A percentile compares a stretch with the other conserved stretches of the same genome.
Evolutionary conservation across 202 grass and related monocot species (phyloP).

Genomic region (Brachypodium distachyon): DNA sequence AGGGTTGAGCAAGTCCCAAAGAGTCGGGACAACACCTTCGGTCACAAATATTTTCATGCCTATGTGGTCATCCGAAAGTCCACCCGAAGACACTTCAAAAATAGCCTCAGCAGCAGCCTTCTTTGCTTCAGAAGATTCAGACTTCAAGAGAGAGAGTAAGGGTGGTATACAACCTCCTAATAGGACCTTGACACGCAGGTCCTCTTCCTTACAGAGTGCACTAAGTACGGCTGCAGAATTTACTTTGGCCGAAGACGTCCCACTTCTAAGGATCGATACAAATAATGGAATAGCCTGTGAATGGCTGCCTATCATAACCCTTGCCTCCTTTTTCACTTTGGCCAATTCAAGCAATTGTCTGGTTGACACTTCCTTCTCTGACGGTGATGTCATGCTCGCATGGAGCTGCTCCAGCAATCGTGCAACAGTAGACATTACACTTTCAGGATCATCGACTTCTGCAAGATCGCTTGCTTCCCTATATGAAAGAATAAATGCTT

Average conservation of each 20-base stretch:
- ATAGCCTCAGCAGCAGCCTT: slow-evolving; percentile 88
- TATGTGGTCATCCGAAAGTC: slow-evolving; percentile 89
- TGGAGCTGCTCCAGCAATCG: slow-evolving; percentile 82
- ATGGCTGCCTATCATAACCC: slow-evolving; percentile 80
- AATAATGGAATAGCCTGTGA: slow-evolving; percentile 89
- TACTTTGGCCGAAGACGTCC: slow-evolving; percentile 67
- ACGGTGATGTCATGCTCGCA: slow-evolving; percentile 54
- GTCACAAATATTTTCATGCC: slow-evolving; percentile 98
- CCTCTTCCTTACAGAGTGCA: slow-evolving; percentile 87
- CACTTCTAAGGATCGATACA: slow-evolving; percentile 81
- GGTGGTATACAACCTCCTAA: slow-evolving; percentile 94
- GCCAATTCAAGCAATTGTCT: slow-evolving; percentile 68
- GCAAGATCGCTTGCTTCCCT: slow-evolving; percentile 64
- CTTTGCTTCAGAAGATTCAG: slow-evolving; percentile 54
- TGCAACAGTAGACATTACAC: slow-evolving; percentile 72
- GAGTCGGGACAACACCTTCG: slow-evolving; percentile 81
- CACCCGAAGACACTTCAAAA: slow-evolving; percentile 80
- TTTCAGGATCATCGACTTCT: slow-evolving; percentile 72
- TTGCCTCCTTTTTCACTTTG: slow-evolving; percentile 57
- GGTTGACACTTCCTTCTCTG: slow-evolving; percentile 63
- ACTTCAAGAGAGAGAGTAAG: slow-evolving; percentile 79
- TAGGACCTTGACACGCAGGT: slow-evolving; percentile 76
- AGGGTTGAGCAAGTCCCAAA: slow-evolving; percentile 80
- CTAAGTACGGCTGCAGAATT: slow-evolving; percentile 71
- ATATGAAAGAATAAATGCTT: not conserved